Evolutionary conservation across 345 rosid genomes (phyloP).

Genomic region (Heritiera littoralis): DNA sequence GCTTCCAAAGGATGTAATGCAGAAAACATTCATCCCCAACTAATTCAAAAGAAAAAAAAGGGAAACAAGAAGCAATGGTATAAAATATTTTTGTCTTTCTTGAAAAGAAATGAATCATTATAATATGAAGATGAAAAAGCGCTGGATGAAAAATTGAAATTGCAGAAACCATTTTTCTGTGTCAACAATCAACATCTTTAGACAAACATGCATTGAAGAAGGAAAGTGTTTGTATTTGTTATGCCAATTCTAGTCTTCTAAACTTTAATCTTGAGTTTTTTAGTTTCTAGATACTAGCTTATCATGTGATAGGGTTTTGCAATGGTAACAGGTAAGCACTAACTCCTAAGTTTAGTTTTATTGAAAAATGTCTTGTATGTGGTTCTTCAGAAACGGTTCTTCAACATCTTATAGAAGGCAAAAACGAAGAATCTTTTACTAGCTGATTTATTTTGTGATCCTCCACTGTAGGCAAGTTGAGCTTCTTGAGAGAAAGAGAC

Average conservation of each 20-base stretch:
- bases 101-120: background rate
- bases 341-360: background rate
- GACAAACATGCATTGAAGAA: background rate
- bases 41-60: no score
- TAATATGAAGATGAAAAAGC: background rate
- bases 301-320: background rate
- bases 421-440: background rate
- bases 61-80: background rate
- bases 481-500: constrained; percentile 78
- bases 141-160: background rate
- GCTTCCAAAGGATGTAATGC: background rate
- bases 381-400: background rate
- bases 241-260: background rate
- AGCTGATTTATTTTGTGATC: constrained; percentile 15
- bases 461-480: constrained; percentile 60
- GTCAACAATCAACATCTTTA: background rate
- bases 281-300: background rate
- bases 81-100: background rate
- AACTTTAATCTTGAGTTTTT: background rate
- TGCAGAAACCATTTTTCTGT: background rate
- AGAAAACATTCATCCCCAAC: background rate
- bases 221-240: background rate
- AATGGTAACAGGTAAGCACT: background rate
- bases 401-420: background rate
- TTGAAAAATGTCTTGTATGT: background rate